These are phyloP conservation scores for Thalassiosira mediterranea DNA, from an alignment of 352 stramenopile genomes.

Conservation along the genomic window DNA sequence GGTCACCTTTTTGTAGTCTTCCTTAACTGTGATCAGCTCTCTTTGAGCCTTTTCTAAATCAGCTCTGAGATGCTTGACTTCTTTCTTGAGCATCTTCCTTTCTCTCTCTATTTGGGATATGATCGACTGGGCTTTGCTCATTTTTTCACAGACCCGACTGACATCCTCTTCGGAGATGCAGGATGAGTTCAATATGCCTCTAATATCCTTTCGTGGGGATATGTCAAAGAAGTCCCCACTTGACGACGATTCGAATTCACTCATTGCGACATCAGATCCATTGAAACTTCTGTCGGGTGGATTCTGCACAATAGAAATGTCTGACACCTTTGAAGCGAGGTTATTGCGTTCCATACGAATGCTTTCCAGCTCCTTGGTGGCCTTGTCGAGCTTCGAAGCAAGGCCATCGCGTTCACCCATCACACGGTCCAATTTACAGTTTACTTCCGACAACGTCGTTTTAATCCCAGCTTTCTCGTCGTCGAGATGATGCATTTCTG, in stretches of 20 bases:
- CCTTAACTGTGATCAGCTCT: conserved; percentile 24
- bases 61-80: conserved; percentile 41
- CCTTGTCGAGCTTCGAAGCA: conserved; percentile 25
- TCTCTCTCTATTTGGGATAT: conserved; percentile 37
- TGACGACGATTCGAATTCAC: conserved; percentile 1
- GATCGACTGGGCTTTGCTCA: conserved; percentile 36
- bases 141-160: conserved; percentile 26
- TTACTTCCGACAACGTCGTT: conserved; percentile 19
- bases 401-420: conserved; percentile 34
- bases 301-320: conserved; percentile 7
- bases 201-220: conserved; percentile 23
- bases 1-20: conserved; percentile 20
- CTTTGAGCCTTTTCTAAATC: conserved; percentile 24
- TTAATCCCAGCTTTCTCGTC: conserved; percentile 20
- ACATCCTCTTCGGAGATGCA: conserved; percentile 31
- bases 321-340: conserved; percentile 8
- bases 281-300: conserved; percentile 11
- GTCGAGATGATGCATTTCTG: conserved; percentile 20
- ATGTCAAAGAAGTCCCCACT: conserved; percentile 1
- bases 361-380: conserved; percentile 19
- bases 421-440: conserved; percentile 33
- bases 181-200: conserved; percentile 28
- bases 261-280: conserved; percentile 1
- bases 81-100: conserved; percentile 40
- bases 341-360: conserved; percentile 16